Base-by-base conservation (phyloP, 371 early-diverging fungal species). In the Nematocida ausubeli region DNA sequence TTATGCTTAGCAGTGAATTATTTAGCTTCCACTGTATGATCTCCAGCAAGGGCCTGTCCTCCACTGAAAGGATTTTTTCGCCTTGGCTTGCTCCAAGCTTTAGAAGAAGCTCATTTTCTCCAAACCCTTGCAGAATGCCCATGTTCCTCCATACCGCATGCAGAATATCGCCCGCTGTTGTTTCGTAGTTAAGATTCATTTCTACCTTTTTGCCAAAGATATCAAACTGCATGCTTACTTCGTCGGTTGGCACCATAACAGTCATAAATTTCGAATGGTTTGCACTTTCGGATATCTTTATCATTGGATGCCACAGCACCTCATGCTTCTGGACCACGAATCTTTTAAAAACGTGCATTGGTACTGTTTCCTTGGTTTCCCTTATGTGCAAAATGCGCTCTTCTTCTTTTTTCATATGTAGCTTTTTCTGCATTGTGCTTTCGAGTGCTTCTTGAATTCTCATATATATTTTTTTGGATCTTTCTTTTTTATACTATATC, bases 1-100 rank as follows among this genome's bases (percentile, higher is more conserved):
- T 32, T 32, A 72, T 28, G 7, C 1, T 50, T 63, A 72, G 30
- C 4, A 72, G 62, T 9, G 73, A 62, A 44, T 72, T 44, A 30
- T 72, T 64, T 14, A 72, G 65, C 65, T 72, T 72, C 73, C 73
- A 72, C 32, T 72, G 63, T 3, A 72, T 12, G 14, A 72, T 65
- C 30, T 72, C 73, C 30, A 64, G 2, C 12, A 72, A n/a, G 9
- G 73, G 73, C 14, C 44, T 44, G 49, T 35, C 49, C 12, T 72
- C 73, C n/a, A 50, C 9, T 7, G 14, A 12, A 7, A 72, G 62
- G 4, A 32, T 16, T 39, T 42, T 60, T 1, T 35, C 5, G 5
- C 30, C 32, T 6, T 64, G 14, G 2, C 9, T 16, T 5, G 73
- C 65, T 12, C 65, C 49, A 24, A 72, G 49, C 19, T 16, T 16